Base-by-base conservation (phyloP, 495 filamentous ascomycete genomes). In the Trichoderma asperelloides region DNA sequence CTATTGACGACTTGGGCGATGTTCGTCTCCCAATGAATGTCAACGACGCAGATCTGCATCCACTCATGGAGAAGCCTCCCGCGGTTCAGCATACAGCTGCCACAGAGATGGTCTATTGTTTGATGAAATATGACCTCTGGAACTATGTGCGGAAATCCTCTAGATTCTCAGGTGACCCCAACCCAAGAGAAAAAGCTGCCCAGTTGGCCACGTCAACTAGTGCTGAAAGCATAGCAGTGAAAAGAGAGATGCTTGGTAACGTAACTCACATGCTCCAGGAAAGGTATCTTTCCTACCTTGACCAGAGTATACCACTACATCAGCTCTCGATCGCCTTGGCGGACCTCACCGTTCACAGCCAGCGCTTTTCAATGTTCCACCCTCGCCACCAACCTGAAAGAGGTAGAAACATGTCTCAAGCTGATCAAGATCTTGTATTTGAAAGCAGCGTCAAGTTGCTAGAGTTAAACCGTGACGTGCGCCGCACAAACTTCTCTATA, bases 1-100 rank as follows among this genome's bases (percentile, higher is more conserved):
- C 25, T 68, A 65, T 66, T 64, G 28, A 77, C 78, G 65, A 73
- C 75, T 25, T 66, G 3, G 43, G 65, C 25, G 47, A 57, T 9
- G 43, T 40, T 27, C 68, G 71, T 41, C 72, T 71, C 12, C 79
- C 79, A 6, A 69, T 73, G 55, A 81, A 82, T 45, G 70, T 75
- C 2, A 80, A 81, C 33, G 80, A 82, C 68, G 78, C 76, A 18
- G 78, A 81, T 23, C 72, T 81, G n/a, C 72, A 77, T 49, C 78
- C 79, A 4, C 72, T 72, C 33, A 82, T 82, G 79, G 77, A 71
- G 15, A 74, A 78, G 40, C 66, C 68, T 8, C 75, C 76, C 0
- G 57, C 40, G 3, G 49, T 51, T 30, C 51, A 47, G 39, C 67
- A 70, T 27, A 65, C 67, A 12, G 67, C 64, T 11, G 63, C 69